Percentiles rank a stretch among this genome's conserved stretches.
phyloP scores from a whole-genome alignment of 805 yeast genomes.

The Nakazawaea laoshanensis region DNA sequence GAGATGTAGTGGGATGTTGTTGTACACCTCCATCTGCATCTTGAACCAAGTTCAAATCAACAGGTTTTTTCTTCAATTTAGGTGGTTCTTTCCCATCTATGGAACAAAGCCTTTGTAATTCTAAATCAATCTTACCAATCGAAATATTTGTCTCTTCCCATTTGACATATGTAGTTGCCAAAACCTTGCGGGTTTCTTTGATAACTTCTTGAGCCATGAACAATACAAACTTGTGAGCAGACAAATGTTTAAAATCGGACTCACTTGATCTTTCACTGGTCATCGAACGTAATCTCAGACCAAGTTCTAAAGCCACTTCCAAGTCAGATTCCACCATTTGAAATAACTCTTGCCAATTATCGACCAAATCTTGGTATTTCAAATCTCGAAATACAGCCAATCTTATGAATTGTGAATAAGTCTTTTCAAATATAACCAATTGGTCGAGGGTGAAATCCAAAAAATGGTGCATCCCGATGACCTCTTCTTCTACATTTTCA shows the following conservation, averaged over 20 bases:
- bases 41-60: not conserved
- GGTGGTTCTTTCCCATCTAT: slow-evolving; percentile 3
- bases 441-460: slow-evolving; percentile 37
- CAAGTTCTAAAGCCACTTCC: no score
- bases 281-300: no score
- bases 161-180: not conserved
- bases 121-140: not conserved
- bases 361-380: slow-evolving; percentile 30
- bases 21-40: not conserved
- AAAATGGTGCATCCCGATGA: slow-evolving; percentile 38
- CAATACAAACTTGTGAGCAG: slow-evolving; percentile 5
- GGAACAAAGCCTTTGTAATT: slow-evolving; percentile 1
- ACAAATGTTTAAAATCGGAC: not conserved
- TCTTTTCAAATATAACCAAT: slow-evolving; percentile 21
- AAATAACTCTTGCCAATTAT: no score
- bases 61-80: not conserved
- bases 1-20: not conserved
- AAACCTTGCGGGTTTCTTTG: not conserved
- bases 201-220: slow-evolving; percentile 7
- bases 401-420: slow-evolving; percentile 28
- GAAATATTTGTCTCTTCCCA: slow-evolving; percentile 1
- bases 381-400: slow-evolving; percentile 23
- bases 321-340: no score
- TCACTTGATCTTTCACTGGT: no score
- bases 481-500: slow-evolving; percentile 20